Conservation (phyloP, 495 filamentous ascomycete species). For the Jackrogersella multiformis region DNA sequence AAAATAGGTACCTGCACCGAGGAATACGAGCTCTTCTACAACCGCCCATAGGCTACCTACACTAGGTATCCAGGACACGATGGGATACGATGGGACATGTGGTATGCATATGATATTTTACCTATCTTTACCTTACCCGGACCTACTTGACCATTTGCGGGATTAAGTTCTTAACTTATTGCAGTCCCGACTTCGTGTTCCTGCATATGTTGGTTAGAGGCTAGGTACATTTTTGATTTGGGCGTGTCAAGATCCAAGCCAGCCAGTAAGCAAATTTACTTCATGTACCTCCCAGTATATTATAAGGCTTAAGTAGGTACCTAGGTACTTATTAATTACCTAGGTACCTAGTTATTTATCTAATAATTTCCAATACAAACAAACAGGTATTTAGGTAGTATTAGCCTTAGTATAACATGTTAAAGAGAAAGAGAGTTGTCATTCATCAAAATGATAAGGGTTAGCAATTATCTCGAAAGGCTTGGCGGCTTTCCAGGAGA, state of each 20-base stretch:
- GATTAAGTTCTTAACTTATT: constrained; percentile 20
- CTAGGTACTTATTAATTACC: no score
- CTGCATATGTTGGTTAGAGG: constrained; percentile 33
- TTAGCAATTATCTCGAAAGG: neutral
- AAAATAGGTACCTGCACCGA: constrained; percentile 18
- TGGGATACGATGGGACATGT: constrained; percentile 6
- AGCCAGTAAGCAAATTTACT: no score
- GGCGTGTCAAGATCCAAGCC: no score
- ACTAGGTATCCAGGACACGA: constrained; percentile 25
- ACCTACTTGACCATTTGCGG: constrained; percentile 27
- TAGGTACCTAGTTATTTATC: no score
- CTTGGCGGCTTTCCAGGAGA: neutral
- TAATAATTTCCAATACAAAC: no score
- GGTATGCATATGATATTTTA: constrained; percentile 26
- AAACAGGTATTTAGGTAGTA: no score
- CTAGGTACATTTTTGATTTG: neutral
- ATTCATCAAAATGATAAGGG: constrained; percentile 9
- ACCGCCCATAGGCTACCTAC: constrained; percentile 25
- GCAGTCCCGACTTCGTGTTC: constrained; percentile 37
- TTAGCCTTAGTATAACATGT: no score
- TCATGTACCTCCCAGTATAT: no score
- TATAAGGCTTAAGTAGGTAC: no score
- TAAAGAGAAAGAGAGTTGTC: neutral
- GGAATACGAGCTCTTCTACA: constrained; percentile 35
- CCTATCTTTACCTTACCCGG: constrained; percentile 10